Percentiles rank a stretch among this genome's conserved stretches.
Conservation (phyloP, 164 flowering plant species). For the Stephania japonica region DNA sequence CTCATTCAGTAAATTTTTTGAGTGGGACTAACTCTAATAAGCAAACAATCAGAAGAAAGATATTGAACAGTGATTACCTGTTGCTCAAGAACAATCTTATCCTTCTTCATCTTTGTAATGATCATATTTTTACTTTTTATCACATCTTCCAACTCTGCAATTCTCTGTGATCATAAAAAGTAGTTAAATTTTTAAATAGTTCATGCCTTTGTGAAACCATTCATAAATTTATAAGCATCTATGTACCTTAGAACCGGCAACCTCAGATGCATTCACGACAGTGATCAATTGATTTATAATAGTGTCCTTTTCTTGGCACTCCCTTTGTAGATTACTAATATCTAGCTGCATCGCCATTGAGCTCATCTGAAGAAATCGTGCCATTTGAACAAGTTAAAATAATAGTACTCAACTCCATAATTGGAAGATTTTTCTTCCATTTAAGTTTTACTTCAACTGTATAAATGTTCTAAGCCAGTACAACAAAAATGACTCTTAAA, state of each 20-base stretch:
- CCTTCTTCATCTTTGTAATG: conserved; percentile 63
- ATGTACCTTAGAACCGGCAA: conserved; percentile 52
- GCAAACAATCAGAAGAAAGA: background rate
- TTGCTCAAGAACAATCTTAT: conserved; percentile 63
- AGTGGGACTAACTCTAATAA: background rate
- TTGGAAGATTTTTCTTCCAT: background rate
- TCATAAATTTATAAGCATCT: background rate
- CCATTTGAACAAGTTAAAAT: background rate
- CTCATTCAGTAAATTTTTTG: background rate
- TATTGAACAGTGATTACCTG: conserved; percentile 35
- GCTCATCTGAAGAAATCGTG: conserved; percentile 35
- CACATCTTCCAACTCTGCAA: conserved; percentile 71
- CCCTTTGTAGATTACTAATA: conserved; percentile 49
- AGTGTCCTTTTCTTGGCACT: conserved; percentile 68
- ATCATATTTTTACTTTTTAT: conserved; percentile 59
- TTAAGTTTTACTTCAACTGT: background rate
- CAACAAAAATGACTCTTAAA: background rate
- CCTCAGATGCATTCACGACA: conserved; percentile 40
- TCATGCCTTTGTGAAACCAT: background rate
- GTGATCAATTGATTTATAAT: conserved; percentile 54
- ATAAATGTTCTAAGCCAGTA: background rate
- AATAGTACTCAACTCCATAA: background rate
- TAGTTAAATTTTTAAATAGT: background rate
- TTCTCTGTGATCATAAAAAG: conserved; percentile 47
- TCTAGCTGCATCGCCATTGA: conserved; percentile 55